Base-by-base conservation (phyloP, 352 stramenopile genomes). In the Elongisporangium anandrum region DNA sequence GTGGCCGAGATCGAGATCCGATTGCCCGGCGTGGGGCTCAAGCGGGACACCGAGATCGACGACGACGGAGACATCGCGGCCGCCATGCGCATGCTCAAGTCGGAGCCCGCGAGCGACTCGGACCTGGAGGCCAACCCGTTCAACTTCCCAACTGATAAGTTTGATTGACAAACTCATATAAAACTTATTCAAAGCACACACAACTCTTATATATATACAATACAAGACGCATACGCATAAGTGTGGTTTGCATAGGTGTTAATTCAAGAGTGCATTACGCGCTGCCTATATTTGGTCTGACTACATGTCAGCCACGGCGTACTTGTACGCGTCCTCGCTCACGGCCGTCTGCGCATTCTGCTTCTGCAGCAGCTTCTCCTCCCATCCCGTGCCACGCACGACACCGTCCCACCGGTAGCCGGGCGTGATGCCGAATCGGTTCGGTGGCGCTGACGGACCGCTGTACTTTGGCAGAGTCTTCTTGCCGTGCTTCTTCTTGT, bases 401-500 rank as follows among this genome's bases (percentile, higher is more conserved):
- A 98, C 87, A 26, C 96, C 97, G 72, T 99, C 97, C 97, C 97
- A 99, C n/a, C 97, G 87, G 75, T 99, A 99, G 20, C 97, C 97
- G 22, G 97, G 97, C 23, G 68, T 57, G 54, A 99, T 98, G 49
- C 84, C 79, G 65, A 98, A 97, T 24, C 85, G 83, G 56, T 94
- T 94, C 24, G 81, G 73, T 22, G 81, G 82, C 17, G 85, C 79
- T n/a, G 79, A 79, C 13, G 85, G 85, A 3, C 85, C 85, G 0
- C 77, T 59, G 57, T 94, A 94, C 54, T 81, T 85, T 0, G 79
- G 82, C 47, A 91, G 91, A 20, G 1, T 24, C 23, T 59, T 70
- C 23, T n/a, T 55, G 6, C 41, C 52, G 20, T 68, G 65, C 53
- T 70, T 75, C 52, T 70, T 78, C 23, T 68, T 60, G 45, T 81